Evolutionary conservation across 176 grass and related monocot genomes (phyloP), one percentile per base, ranked within the genome.

Genomic region (Carex scoparia): DNA sequence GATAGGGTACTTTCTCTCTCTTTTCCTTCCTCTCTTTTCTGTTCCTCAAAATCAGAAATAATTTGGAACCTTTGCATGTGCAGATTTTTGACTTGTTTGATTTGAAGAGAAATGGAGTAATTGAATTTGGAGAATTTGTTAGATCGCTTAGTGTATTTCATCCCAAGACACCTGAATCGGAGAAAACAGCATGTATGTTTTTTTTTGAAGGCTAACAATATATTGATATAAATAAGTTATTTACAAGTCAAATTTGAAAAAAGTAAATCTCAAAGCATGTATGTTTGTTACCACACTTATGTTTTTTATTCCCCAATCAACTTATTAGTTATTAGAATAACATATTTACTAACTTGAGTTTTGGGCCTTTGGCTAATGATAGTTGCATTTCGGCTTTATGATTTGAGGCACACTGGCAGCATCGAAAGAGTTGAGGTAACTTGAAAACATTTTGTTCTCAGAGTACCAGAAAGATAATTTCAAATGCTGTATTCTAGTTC

Each of bases 331-430:
- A 23, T 23, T 23, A 62, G 30, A 7, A 33, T 12, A 84, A 60
- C 15, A 44, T 54, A 42, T 70, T 87, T n/a, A 64, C 57, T 51
- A 12, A 37, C 42, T 81, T 64, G 14, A 2, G 0, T 57, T 46
- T 83, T 28, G 1, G 23, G 23, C 23, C 84, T 37, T 70, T 40
- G 1, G 40, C 3, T 67, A 9, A 81, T 51, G 33, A 84, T 89
- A 97, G 94, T 94, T 79, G 92, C 92, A 16, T 97, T 97, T 85
- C 90, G 67, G 54, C 54, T 97, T 31, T 97, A 97, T 58, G 94
- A 97, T 65, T 79, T 97, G 13, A 90, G 94, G 27, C 87, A 76
- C 31, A 94, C 92, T 46, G 90, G 94, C 2, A 94, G 69, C 87
- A 97, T 97, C 46, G 94, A 94, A 79, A 94, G 87, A 81, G 86